Conservation (phyloP, 2,329 filamentous ascomycete species). For the Pestalotiopsis sp. region DNA sequence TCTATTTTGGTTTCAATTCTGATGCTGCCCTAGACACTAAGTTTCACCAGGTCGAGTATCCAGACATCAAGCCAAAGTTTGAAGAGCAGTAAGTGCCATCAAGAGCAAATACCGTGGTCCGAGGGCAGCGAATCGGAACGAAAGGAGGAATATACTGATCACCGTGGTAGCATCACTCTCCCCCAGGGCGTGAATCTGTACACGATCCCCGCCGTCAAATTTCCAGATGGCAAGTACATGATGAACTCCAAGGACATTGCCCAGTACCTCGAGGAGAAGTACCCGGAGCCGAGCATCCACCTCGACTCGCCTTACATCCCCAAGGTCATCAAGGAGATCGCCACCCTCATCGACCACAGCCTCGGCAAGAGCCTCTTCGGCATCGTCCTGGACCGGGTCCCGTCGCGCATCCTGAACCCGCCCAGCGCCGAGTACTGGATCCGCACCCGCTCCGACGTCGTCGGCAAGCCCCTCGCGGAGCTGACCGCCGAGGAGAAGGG, state of each 20-base stretch:
- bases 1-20: too few relatives aligned
- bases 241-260: conserved; percentile 69
- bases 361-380: conserved; percentile 32
- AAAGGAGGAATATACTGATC: not conserved
- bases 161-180: conserved; percentile 50
- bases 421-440: conserved; percentile 58
- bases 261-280: conserved; percentile 55
- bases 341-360: conserved; percentile 23
- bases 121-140: too few relatives aligned
- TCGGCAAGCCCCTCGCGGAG: conserved; percentile 57
- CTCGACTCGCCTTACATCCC: conserved; percentile 55
- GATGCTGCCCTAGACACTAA: not conserved
- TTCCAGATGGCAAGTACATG: conserved; percentile 55
- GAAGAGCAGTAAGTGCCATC: conserved; percentile 50
- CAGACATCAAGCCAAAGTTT: conserved; percentile 61
- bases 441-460: conserved; percentile 46
- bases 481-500: conserved; percentile 49
- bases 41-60: conserved; percentile 58
- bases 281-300: conserved; percentile 61
- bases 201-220: conserved; percentile 36
- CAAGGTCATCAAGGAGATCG: conserved; percentile 45
- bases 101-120: too few relatives aligned
- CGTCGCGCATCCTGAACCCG: conserved; percentile 52
- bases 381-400: conserved; percentile 51
- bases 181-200: conserved; percentile 36